Evolutionary conservation across 164 flowering plant species (phyloP).

Genomic region (Kalanchoe fedtschenkoi): DNA sequence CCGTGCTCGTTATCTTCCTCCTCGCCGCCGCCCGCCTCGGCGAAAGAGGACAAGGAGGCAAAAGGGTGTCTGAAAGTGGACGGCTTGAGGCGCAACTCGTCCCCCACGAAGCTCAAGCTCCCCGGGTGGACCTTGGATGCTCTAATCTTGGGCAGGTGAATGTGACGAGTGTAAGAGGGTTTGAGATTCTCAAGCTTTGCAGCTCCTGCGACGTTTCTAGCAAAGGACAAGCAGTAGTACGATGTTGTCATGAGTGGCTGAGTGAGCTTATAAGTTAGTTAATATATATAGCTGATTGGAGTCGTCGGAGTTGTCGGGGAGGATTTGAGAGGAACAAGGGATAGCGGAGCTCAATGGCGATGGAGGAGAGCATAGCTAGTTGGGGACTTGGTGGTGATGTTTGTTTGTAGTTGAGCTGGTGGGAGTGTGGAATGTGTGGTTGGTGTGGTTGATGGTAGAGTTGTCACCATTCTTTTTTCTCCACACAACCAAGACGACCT

Average conservation of each 20-base stretch:
- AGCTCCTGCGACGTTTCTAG: neutral
- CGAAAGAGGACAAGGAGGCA: constrained; percentile 54
- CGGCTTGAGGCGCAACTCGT: neutral
- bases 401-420: too few relatives aligned
- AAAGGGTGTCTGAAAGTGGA: constrained; percentile 22
- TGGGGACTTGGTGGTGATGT: too few relatives aligned
- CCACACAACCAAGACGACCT: too few relatives aligned
- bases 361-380: too few relatives aligned
- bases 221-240: neutral
- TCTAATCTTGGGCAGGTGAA: neutral
- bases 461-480: too few relatives aligned
- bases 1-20: constrained; percentile 5
- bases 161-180: neutral
- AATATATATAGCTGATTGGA: too few relatives aligned
- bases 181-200: neutral
- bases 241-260: constrained; percentile 1
- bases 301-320: too few relatives aligned
- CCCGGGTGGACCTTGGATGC: neutral
- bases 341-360: too few relatives aligned
- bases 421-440: too few relatives aligned
- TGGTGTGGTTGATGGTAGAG: too few relatives aligned
- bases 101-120: neutral
- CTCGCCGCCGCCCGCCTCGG: constrained; percentile 37
- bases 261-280: too few relatives aligned
- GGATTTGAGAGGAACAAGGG: too few relatives aligned